Base-by-base conservation (phyloP, 441 rosid genomes). In the Cnidoscolus chayamansa region DNA sequence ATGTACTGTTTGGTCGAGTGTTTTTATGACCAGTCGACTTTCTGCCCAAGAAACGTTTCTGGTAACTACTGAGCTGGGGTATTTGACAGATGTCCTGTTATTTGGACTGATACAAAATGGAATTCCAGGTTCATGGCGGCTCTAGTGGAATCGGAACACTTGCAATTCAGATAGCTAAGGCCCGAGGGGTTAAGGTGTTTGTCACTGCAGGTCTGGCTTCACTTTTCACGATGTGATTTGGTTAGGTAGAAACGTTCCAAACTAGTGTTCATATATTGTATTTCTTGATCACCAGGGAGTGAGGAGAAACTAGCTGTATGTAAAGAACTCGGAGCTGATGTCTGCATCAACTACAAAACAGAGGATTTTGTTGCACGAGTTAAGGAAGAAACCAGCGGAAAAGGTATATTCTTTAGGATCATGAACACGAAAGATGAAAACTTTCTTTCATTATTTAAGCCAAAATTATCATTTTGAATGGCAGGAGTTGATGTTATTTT, bases 1-100 rank as follows among this genome's bases (percentile, higher is more conserved):
- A 0, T 92, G 97, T 70, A 89, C 97, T 75, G 98, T 94, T 82
- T 90, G 98, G 97, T 94, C 99, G 0, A 92, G 94, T 67, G 84
- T 87, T 75, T 90, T 92, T 76, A 90, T 94, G 97, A 85, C 55
- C 77, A 87, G 94, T 63, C 81, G 79, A 64, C 87, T 90, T 64
- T 82, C 90, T 19, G 66, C 89, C 15, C 94, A 94, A 20, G 96
- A 94, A 58, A 58, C 62, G 4, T 58, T 58, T 58, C 62, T 58
- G 62, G 62, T 58, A 58, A 58, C 37, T 58, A 10, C 13, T 30
- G 37, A 30, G 10, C 40, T 10, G 16, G 37, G 25, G n/a, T 4
- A 31, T 57, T 57, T 57, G 31, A 20, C 10, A 32, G 35, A 7
- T 58, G 12, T 7, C 37, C n/a, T n/a, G 1, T 58, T 2, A 25